Evolutionary conservation across 208 protist species (phyloP), one percentile per base, ranked within the genome.

Genomic region (Leishmania gerbilli): DNA sequence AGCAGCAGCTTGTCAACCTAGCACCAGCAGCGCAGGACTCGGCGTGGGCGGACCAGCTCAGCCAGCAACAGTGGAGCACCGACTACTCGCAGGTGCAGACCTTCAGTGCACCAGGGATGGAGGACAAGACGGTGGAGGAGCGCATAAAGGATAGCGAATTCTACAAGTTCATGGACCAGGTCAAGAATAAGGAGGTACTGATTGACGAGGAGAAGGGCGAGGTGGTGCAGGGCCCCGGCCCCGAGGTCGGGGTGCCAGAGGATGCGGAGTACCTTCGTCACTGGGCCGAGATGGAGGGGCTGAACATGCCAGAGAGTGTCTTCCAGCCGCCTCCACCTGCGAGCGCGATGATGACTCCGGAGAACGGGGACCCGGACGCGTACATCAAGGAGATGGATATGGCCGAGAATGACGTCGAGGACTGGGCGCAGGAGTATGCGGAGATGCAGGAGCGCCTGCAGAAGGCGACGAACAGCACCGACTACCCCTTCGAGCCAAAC

Each of bases 401-500:
- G 80, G 87, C 42, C 34, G 79, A 80, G 40, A 83, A 87, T 37
- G 89, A 93, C 34, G 82, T 90, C 3, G 91, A 95, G 42, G 89
- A 95, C 49, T 97, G 93, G 93, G 89, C 88, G n/a, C 81, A 87
- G 72, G 89, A 97, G 87, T 97, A 95, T 71, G 87, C 83, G 7
- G 77, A 91, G 77, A 92, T 93, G 88, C 92, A 95, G 84, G 81
- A 91, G 71, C 84, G 72, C 11, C 42, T 87, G 71, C 76, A 91
- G 49, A 40, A 88, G 24, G 53, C 58, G 24, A 85, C 90, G 68
- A 93, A 97, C 87, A 89, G 84, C 65, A 93, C 89, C 64, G 92
- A 96, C 81, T 98, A 98, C 84, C 92, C 94, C 34, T 97, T 98
- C 80, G 92, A 96, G 80, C 86, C 90, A 11, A 96, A 96, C 83